These are phyloP conservation scores for Hanseniaspora meyeri DNA, from an alignment of 805 yeast genomes.

Conservation along the genomic window DNA sequence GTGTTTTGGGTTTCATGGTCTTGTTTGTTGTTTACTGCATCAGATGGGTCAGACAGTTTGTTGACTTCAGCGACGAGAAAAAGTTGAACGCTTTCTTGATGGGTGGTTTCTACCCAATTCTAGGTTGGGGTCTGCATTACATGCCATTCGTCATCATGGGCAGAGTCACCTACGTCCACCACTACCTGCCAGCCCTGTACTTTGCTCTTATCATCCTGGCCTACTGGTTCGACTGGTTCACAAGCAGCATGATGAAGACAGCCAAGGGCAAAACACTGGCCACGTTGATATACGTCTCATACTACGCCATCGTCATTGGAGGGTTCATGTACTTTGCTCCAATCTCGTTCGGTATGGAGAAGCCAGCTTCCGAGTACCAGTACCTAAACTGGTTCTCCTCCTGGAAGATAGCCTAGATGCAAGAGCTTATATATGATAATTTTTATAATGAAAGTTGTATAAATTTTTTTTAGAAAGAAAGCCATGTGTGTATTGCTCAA, in stretches of 20 bases:
- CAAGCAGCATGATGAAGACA: conserved; percentile 25
- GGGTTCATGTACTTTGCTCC: conserved; percentile 52
- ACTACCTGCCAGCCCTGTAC: conserved; percentile 72
- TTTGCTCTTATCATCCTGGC: conserved; percentile 52
- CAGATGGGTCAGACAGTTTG: conserved; percentile 75
- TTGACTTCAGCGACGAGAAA: conserved; percentile 41
- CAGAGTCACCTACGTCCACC: conserved; percentile 77
- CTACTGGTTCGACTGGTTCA: conserved; percentile 39
- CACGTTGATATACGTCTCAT: conserved; percentile 28
- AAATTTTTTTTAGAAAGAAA: too few relatives aligned
- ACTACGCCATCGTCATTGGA: conserved; percentile 36
- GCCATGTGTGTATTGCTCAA: too few relatives aligned
- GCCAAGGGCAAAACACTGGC: conserved; percentile 22
- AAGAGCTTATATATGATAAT: background rate
- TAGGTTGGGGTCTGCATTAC: conserved; percentile 72
- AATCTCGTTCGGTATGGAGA: conserved; percentile 55
- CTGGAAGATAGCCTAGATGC: conserved; percentile 33
- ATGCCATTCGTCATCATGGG: conserved; percentile 71
- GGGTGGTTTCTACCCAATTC: conserved; percentile 67
- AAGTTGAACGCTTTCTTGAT: conserved; percentile 44
- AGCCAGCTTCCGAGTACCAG: conserved; percentile 30
- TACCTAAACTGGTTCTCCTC: conserved; percentile 38
- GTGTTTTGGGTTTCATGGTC: conserved; percentile 44
- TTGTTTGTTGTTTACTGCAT: conserved; percentile 37
- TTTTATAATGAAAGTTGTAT: too few relatives aligned